A percentile compares a stretch with the other conserved stretches of the same genome.
Conservation (phyloP, 371 early-diverging fungal species). For the Phascolomyces articulosus region DNA sequence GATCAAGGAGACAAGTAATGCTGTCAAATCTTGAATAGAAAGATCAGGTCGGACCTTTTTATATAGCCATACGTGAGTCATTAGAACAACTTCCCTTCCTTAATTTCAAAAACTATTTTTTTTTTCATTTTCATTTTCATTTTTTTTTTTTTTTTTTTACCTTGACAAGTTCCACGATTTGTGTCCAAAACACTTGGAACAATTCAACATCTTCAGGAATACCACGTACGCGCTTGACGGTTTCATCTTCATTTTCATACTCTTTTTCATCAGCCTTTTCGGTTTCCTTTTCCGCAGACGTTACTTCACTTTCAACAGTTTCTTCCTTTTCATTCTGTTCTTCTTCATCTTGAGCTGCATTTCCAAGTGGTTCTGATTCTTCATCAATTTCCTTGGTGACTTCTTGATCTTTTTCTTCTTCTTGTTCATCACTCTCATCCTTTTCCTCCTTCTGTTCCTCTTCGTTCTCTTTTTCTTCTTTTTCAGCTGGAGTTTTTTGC, state of each 20-base stretch:
- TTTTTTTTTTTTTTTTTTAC: constrained; percentile 35
- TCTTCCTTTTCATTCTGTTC: neutral
- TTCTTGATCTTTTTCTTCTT: too few relatives aligned
- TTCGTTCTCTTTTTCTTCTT: neutral
- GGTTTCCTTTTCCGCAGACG: neutral
- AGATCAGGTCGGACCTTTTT: constrained; percentile 78
- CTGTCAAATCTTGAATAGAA: constrained; percentile 85
- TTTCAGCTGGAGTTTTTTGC: neutral
- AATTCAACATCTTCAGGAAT: constrained; percentile 85
- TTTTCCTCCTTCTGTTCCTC: neutral
- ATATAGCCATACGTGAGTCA: neutral
- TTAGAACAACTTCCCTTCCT: neutral
- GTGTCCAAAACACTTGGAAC: constrained; percentile 94
- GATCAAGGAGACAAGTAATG: constrained; percentile 82
- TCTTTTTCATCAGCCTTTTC: neutral
- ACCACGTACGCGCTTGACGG: constrained; percentile 33
- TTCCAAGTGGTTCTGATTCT: neutral
- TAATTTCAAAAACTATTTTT: too few relatives aligned
- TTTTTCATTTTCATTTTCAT: too few relatives aligned
- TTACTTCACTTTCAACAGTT: too few relatives aligned
- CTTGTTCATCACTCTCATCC: neutral
- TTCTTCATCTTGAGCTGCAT: neutral
- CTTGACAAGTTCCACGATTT: constrained; percentile 88
- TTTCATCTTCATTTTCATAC: neutral
- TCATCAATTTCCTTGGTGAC: neutral